These are phyloP conservation scores for Sporopachydermia quercuum DNA, from an alignment of 805 yeast species.

Conservation along the genomic window DNA sequence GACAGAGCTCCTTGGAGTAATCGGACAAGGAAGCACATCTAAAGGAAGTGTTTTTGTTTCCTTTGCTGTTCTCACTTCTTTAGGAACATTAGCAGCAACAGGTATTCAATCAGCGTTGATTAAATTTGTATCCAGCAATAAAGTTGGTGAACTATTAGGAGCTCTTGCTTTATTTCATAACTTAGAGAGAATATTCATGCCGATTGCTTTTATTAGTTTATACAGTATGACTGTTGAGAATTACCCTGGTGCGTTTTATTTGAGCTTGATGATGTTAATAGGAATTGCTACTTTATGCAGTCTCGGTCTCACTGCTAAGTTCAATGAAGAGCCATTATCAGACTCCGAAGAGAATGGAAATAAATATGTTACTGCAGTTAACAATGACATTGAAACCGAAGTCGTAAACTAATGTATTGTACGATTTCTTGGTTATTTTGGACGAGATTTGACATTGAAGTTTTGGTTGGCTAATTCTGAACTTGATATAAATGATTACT, in stretches of 20 bases:
- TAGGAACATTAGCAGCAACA: slow-evolving; percentile 15
- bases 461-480: too few species aligned
- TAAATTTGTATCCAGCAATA: slow-evolving; percentile 15
- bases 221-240: slow-evolving; percentile 9
- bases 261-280: not conserved
- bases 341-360: too few species aligned
- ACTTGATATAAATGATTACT: too few species aligned
- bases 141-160: slow-evolving; percentile 17
- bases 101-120: slow-evolving; percentile 15
- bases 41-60: slow-evolving; percentile 11
- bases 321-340: too few species aligned
- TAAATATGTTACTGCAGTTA: too few species aligned
- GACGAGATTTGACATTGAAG: too few species aligned
- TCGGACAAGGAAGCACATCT: slow-evolving; percentile 12
- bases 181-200: slow-evolving; percentile 9
- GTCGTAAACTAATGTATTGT: too few species aligned
- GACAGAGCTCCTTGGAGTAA: slow-evolving; percentile 13
- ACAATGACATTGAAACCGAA: too few species aligned
- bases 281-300: too few species aligned
- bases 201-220: slow-evolving; percentile 8
- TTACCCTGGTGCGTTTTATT: slow-evolving; percentile 6
- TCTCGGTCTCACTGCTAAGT: too few species aligned
- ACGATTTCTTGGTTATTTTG: too few species aligned
- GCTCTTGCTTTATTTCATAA: slow-evolving; percentile 11
- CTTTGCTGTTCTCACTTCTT: slow-evolving; percentile 14